phyloP scores from a whole-genome alignment of 768 basidiomycete genomes.

The Chalciporus chontae region DNA sequence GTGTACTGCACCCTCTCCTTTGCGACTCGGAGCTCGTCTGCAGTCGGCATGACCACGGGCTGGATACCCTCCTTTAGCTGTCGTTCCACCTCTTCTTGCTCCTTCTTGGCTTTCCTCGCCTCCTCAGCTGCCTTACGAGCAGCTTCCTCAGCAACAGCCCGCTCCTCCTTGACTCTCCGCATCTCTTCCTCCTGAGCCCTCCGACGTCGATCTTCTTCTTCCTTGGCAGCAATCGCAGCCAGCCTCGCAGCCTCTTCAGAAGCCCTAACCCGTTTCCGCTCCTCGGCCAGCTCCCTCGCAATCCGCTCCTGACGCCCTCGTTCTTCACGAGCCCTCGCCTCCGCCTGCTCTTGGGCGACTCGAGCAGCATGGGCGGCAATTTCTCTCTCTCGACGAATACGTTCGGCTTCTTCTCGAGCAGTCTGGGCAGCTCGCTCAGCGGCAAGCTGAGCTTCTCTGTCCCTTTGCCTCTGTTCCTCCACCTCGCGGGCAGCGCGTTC shows the following conservation, averaged over 20 bases:
- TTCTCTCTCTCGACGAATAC: conserved; percentile 19
- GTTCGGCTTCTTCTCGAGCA: conserved; percentile 22
- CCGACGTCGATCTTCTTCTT: conserved; percentile 23
- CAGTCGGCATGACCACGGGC: conserved; percentile 29
- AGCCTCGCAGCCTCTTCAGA: conserved; percentile 23
- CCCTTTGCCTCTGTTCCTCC: conserved; percentile 16
- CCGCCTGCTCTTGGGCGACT: conserved; percentile 20
- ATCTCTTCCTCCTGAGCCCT: conserved; percentile 20
- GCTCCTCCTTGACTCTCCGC: conserved; percentile 11
- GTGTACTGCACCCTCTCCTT: conserved; percentile 26
- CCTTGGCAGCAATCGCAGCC: conserved; percentile 22
- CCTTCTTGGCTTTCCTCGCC: conserved; percentile 20
- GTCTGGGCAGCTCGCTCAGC: conserved; percentile 22
- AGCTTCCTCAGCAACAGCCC: conserved; percentile 23
- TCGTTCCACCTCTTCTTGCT: conserved; percentile 20
- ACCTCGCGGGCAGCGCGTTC: conserved; percentile 22
- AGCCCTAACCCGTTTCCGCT: conserved; percentile 13
- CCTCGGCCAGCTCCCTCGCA: conserved; percentile 18
- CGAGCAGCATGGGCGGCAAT: conserved; percentile 23
- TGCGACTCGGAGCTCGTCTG: conserved; percentile 22
- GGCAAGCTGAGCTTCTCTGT: conserved; percentile 15
- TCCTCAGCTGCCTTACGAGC: conserved; percentile 22
- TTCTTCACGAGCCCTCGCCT: conserved; percentile 25
- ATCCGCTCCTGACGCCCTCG: conserved; percentile 16
- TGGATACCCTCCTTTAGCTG: conserved; percentile 26